Conservation (phyloP, 2,329 filamentous ascomycete genomes). For the Neonectria ditissima region DNA sequence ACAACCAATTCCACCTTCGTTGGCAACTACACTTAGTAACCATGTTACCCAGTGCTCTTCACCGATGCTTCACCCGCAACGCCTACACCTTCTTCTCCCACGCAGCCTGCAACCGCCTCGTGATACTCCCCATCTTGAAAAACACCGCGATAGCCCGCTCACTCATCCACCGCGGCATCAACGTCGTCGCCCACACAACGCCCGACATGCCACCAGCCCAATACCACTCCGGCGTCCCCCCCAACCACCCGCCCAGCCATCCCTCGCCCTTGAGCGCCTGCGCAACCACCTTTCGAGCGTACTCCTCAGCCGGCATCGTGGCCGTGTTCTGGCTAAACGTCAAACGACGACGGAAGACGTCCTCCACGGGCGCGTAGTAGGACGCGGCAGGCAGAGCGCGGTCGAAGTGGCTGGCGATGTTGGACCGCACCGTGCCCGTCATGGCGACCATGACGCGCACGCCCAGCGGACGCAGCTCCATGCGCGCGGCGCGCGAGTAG, state of each 20-base stretch:
- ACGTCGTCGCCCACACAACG: conserved; percentile 43
- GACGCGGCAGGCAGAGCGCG: conserved; percentile 58
- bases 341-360: conserved; percentile 60
- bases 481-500: conserved; percentile 65
- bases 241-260: conserved; percentile 49
- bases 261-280: conserved; percentile 56
- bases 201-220: conserved; percentile 51
- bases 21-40: too few species aligned
- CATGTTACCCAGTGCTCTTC: too few species aligned
- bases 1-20: neutral
- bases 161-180: conserved; percentile 44
- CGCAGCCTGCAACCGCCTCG: conserved; percentile 40
- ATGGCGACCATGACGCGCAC: conserved; percentile 69
- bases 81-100: conserved; percentile 35
- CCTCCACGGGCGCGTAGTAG: conserved; percentile 59
- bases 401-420: conserved; percentile 58
- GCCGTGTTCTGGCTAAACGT: conserved; percentile 61
- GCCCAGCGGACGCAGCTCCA: conserved; percentile 65
- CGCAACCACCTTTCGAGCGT: conserved; percentile 57
- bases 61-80: too few species aligned
- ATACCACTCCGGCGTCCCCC: conserved; percentile 50
- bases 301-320: conserved; percentile 58
- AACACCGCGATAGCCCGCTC: conserved; percentile 46
- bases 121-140: conserved; percentile 45
- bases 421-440: conserved; percentile 65